These are phyloP conservation scores for Schizosaccharomyces lindneri DNA, from an alignment of 805 yeast genomes.

Conservation along the genomic window DNA sequence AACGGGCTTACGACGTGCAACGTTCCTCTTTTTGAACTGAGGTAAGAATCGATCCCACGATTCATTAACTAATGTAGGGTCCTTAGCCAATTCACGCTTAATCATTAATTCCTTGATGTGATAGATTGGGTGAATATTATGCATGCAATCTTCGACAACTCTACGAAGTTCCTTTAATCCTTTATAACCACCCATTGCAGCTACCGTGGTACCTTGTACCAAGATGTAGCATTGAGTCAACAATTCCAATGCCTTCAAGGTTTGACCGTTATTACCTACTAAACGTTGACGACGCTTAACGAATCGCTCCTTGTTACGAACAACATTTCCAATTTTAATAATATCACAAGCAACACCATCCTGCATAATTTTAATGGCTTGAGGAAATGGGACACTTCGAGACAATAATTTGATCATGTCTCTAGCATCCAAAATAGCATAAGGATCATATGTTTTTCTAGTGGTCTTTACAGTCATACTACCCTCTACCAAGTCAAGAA, in stretches of 20 bases:
- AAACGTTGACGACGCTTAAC: slow-evolving; percentile 87
- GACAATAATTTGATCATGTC: slow-evolving; percentile 83
- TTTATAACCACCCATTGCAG: slow-evolving; percentile 88
- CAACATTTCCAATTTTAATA: slow-evolving; percentile 76
- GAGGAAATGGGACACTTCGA: slow-evolving; percentile 90
- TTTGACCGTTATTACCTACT: slow-evolving; percentile 92
- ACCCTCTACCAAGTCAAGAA: slow-evolving; percentile 78
- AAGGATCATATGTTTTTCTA: slow-evolving; percentile 85
- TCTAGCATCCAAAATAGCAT: slow-evolving; percentile 75
- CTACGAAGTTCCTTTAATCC: slow-evolving; percentile 81
- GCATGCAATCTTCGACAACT: slow-evolving; percentile 94
- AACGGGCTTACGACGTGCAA: slow-evolving; percentile 73
- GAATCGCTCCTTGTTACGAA: slow-evolving; percentile 75
- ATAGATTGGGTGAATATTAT: slow-evolving; percentile 88
- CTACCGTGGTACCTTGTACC: slow-evolving; percentile 92
- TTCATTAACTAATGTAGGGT: slow-evolving; percentile 84
- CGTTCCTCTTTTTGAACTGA: slow-evolving; percentile 85
- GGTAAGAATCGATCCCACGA: slow-evolving; percentile 95
- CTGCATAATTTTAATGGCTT: slow-evolving; percentile 71
- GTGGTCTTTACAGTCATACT: slow-evolving; percentile 94
- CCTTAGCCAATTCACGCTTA: slow-evolving; percentile 78
- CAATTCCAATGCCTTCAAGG: slow-evolving; percentile 81
- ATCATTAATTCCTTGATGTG: slow-evolving; percentile 94
- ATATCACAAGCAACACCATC: slow-evolving; percentile 92
- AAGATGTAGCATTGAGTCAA: slow-evolving; percentile 85